Percentiles rank a stretch among this genome's conserved stretches.
Conservation (phyloP, 495 filamentous ascomycete species). For the Aspergillus haitiensis region DNA sequence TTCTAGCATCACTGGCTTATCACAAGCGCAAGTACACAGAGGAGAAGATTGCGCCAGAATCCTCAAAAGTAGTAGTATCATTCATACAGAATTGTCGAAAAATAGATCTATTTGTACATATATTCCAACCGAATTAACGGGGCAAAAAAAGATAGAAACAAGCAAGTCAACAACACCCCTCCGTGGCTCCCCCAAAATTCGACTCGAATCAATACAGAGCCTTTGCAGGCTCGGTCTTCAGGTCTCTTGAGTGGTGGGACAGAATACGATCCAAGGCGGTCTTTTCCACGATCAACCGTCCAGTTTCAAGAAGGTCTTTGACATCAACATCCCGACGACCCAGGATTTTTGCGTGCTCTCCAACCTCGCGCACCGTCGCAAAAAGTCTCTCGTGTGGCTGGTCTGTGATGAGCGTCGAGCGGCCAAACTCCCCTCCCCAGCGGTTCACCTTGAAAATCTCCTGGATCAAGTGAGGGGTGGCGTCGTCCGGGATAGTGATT, state of each 20-base stretch:
- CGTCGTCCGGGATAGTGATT: conserved; percentile 57
- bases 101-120: conserved; percentile 21
- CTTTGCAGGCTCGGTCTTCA: conserved; percentile 42
- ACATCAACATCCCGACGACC: conserved; percentile 79
- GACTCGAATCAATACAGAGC: conserved; percentile 35
- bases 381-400: conserved; percentile 41
- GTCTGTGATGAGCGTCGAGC: conserved; percentile 77
- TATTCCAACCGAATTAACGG: conserved; percentile 6
- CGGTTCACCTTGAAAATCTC: conserved; percentile 66
- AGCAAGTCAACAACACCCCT: conserved; percentile 7
- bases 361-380: conserved; percentile 53
- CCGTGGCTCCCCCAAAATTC: conserved; percentile 4
- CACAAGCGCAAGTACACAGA: too few relatives aligned
- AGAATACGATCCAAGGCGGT: conserved; percentile 74
- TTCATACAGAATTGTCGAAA: conserved; percentile 16
- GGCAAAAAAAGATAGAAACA: conserved; percentile 13
- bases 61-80: conserved; percentile 3
- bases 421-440: conserved; percentile 69
- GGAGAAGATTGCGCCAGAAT: neutral
- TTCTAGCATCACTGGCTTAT: too few relatives aligned
- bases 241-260: conserved; percentile 71
- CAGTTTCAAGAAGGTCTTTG: conserved; percentile 84
- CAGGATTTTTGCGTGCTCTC: conserved; percentile 66
- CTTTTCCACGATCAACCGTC: conserved; percentile 83
- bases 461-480: conserved; percentile 57